A percentile compares a stretch with the other conserved stretches of the same genome.
phyloP scores from a whole-genome alignment of 1,284 basidiomycete species.

The Trametes versicolor region DNA sequence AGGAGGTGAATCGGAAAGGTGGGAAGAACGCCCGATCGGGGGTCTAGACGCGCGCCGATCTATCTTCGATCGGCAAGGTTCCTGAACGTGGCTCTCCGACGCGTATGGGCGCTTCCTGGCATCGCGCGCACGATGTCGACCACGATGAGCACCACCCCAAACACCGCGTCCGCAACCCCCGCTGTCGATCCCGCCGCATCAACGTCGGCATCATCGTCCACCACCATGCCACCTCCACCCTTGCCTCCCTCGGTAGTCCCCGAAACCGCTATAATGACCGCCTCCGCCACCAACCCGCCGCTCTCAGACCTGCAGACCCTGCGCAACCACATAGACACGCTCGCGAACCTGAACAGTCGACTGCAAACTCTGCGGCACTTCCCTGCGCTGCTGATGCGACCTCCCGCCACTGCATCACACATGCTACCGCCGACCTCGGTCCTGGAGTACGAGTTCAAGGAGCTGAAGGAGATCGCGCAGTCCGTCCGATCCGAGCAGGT shows the following conservation, averaged over 20 bases:
- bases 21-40: slow-evolving; percentile 16
- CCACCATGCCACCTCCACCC: slow-evolving; percentile 26
- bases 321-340: slow-evolving; percentile 54
- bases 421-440: slow-evolving; percentile 28
- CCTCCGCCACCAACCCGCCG: slow-evolving; percentile 3
- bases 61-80: slow-evolving; percentile 15
- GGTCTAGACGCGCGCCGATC: background rate
- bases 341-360: slow-evolving; percentile 56
- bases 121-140: slow-evolving; percentile 16
- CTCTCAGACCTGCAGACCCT: slow-evolving; percentile 37
- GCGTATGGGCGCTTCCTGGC: slow-evolving; percentile 8
- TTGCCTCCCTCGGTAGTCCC: slow-evolving; percentile 5
- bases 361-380: slow-evolving; percentile 56
- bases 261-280: background rate
- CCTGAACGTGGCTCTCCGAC: slow-evolving; percentile 6
- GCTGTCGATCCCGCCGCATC: slow-evolving; percentile 11
- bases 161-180: slow-evolving; percentile 5
- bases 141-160: slow-evolving; percentile 28
- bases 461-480: slow-evolving; percentile 57
- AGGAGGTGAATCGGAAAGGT: background rate
- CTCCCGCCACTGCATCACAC: slow-evolving; percentile 28
- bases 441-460: slow-evolving; percentile 40
- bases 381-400: slow-evolving; percentile 52
- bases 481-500: slow-evolving; percentile 56
- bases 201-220: background rate